Evolutionary conservation across 441 rosid genomes (phyloP).

Genomic region (Syzygium malaccense): DNA sequence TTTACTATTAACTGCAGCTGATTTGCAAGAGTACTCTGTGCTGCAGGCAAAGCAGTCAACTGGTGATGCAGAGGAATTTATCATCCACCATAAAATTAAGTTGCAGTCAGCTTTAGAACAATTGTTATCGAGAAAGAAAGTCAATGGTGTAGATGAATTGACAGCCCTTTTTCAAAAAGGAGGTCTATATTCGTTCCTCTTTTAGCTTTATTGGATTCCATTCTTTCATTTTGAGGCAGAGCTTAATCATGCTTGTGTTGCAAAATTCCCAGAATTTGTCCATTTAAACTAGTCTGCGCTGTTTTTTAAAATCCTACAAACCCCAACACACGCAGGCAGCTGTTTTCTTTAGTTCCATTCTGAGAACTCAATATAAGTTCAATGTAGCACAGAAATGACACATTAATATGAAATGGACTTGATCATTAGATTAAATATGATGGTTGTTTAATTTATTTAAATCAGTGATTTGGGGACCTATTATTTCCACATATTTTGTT

Average conservation of each 20-base stretch:
- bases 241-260: neutral
- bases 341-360: neutral
- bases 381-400: neutral
- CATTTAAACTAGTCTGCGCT: neutral
- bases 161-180: slow-evolving; percentile 33
- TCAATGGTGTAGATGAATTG: slow-evolving; percentile 45
- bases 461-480: neutral
- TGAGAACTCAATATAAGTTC: neutral
- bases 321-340: neutral
- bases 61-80: slow-evolving; percentile 79
- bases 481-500: neutral
- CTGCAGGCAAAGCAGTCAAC: slow-evolving; percentile 41
- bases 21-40: neutral
- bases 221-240: neutral
- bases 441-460: neutral
- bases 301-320: neutral
- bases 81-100: slow-evolving; percentile 38
- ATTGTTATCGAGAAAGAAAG: slow-evolving; percentile 61
- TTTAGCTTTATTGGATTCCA: neutral
- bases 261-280: neutral
- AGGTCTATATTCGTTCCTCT: slow-evolving; percentile 27
- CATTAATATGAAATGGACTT: neutral
- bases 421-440: neutral
- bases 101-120: slow-evolving; percentile 50
- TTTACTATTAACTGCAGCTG: neutral